Evolutionary conservation across 2,329 filamentous ascomycete genomes (phyloP).

Genomic region (Penicillium thymicola): DNA sequence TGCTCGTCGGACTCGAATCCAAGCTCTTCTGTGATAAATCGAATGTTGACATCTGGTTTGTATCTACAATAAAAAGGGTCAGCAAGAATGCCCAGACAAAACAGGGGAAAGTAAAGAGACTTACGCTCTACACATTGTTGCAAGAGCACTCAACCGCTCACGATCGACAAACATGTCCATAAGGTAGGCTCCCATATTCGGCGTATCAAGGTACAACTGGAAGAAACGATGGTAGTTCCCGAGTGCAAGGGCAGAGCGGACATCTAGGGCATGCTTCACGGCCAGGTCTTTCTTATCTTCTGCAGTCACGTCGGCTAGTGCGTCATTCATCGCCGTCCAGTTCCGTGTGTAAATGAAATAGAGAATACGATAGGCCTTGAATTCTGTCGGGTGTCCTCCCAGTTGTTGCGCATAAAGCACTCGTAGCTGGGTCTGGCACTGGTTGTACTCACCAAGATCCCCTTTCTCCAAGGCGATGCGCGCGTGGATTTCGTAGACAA

Average conservation of each 20-base stretch:
- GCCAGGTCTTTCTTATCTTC: constrained; percentile 84
- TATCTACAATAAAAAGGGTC: constrained; percentile 59
- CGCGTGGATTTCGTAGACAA: constrained; percentile 95
- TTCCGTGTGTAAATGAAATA: constrained; percentile 99
- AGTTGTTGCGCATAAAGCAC: constrained; percentile 83
- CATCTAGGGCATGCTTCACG: constrained; percentile 86
- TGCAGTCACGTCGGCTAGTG: constrained; percentile 96
- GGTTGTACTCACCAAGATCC: constrained; percentile 99
- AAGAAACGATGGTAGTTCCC: constrained; percentile 99
- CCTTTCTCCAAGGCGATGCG: constrained; percentile 96
- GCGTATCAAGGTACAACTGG: constrained; percentile 88
- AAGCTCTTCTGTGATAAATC: constrained; percentile 92
- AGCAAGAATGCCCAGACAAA: background rate
- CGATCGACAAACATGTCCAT: constrained; percentile 99
- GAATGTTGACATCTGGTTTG: constrained; percentile 82
- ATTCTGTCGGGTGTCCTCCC: constrained; percentile 88
- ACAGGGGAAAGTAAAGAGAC: constrained; percentile 40
- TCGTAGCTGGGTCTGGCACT: constrained; percentile 97
- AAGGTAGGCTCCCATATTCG: constrained; percentile 95
- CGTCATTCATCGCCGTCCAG: constrained; percentile 95
- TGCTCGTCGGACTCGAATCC: constrained; percentile 91
- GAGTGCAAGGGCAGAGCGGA: constrained; percentile 85
- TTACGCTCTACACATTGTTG: constrained; percentile 92
- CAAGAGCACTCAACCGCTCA: constrained; percentile 85
- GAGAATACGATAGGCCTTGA: constrained; percentile 98